These are phyloP conservation scores for Marchantia polymorpha DNA, from an alignment of 225 moss, liverwort and hornwort genomes.

Conservation along the genomic window DNA sequence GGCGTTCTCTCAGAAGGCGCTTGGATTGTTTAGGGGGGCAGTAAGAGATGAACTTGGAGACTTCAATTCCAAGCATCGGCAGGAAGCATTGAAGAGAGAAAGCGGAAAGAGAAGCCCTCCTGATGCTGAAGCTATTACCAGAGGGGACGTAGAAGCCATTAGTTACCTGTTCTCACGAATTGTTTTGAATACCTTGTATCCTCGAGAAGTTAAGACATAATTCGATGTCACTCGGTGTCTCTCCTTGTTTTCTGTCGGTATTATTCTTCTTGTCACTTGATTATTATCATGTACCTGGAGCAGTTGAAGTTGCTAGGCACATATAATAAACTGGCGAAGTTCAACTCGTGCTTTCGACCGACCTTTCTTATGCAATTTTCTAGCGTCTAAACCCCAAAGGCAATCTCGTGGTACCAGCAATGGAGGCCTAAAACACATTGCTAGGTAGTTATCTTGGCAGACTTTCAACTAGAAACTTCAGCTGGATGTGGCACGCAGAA, in stretches of 20 bases:
- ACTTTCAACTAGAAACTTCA: too few species aligned
- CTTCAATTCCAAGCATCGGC: conserved; percentile 15
- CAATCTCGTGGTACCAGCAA: too few species aligned
- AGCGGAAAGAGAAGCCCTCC: conserved; percentile 32
- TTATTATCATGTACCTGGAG: too few species aligned
- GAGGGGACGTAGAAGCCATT: conserved; percentile 56
- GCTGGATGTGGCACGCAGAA: too few species aligned
- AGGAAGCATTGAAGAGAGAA: conserved; percentile 28
- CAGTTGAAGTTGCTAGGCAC: too few species aligned
- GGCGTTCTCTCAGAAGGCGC: conserved; percentile 61
- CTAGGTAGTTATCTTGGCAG: too few species aligned
- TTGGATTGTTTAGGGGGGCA: conserved; percentile 54
- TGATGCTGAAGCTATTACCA: conserved; percentile 44
- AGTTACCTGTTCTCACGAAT: conserved; percentile 77
- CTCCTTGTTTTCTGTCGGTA: background rate
- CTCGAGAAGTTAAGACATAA: conserved; percentile 13
- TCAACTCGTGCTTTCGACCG: too few species aligned
- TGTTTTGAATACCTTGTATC: conserved; percentile 76
- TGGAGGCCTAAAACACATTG: too few species aligned
- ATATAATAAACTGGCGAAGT: too few species aligned
- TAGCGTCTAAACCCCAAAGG: too few species aligned
- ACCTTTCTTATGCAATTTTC: too few species aligned
- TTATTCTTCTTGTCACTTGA: background rate
- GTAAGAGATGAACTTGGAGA: conserved; percentile 33
- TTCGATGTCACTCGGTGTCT: background rate